Evolutionary conservation across 352 stramenopile species (phyloP).

Genomic region (Globisporangium apiculatum): DNA sequence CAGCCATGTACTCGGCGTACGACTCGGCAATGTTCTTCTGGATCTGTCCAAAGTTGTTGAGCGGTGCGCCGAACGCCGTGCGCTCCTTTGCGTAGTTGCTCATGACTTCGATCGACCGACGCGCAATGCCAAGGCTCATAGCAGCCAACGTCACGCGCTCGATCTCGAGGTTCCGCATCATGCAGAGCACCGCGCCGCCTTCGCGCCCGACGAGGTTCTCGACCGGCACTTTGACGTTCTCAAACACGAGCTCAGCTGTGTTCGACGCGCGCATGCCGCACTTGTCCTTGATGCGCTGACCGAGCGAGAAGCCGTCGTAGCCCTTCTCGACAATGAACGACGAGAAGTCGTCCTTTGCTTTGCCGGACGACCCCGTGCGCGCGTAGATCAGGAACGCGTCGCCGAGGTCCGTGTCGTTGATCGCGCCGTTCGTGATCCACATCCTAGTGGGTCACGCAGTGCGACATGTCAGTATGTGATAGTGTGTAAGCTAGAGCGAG

Average conservation of each 20-base stretch:
- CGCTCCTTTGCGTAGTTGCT: conserved; percentile 91
- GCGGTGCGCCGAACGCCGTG: conserved; percentile 90
- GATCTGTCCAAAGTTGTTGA: conserved; percentile 91
- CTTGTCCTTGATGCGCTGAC: conserved; percentile 99
- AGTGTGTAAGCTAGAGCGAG: too few relatives aligned
- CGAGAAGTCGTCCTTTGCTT: conserved; percentile 89
- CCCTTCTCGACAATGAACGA: conserved; percentile 98
- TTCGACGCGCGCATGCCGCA: conserved; percentile 95
- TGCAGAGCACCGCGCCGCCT: conserved; percentile 70
- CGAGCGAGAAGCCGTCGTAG: conserved; percentile 94
- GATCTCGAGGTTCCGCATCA: conserved; percentile 99
- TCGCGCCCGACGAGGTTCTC: conserved; percentile 91
- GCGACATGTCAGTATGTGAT: neutral
- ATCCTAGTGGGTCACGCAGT: conserved; percentile 55
- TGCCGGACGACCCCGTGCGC: conserved; percentile 85
- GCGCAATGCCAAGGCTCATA: conserved; percentile 95
- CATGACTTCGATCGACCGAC: conserved; percentile 97
- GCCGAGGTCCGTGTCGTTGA: conserved; percentile 92
- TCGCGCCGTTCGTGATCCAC: conserved; percentile 99
- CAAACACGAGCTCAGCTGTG: conserved; percentile 98
- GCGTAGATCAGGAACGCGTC: conserved; percentile 99
- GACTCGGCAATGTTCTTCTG: conserved; percentile 97
- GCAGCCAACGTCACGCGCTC: conserved; percentile 96
- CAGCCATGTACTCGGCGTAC: conserved; percentile 98
- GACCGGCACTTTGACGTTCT: conserved; percentile 92